Percentiles rank a stretch among this genome's conserved stretches.
Conservation (phyloP, 345 rosid species). For the Theobroma cacao region DNA sequence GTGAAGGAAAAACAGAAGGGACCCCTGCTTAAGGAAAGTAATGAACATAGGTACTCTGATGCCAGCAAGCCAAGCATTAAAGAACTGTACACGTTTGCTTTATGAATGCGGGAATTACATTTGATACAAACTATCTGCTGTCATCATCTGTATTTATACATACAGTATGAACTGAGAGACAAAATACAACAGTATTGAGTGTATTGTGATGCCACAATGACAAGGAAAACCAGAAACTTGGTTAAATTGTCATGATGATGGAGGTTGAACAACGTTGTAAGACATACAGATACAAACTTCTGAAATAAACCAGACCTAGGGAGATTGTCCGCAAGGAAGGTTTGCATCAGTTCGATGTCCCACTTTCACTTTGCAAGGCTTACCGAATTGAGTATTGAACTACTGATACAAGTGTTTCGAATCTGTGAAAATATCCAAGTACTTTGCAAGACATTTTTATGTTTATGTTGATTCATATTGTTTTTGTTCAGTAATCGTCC, state of each 20-base stretch:
- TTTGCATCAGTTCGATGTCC: background rate
- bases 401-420: background rate
- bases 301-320: background rate
- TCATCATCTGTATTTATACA: background rate
- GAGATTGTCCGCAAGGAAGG: background rate
- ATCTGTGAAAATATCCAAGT: background rate
- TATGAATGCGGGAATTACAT: background rate
- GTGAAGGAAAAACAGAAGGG: background rate
- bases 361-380: background rate
- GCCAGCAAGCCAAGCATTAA: background rate
- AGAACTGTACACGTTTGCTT: background rate
- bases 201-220: background rate
- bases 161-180: background rate
- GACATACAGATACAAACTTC: background rate
- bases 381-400: background rate
- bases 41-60: background rate
- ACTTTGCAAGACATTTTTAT: too few relatives aligned
- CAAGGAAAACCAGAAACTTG: background rate
- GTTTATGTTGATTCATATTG: too few relatives aligned
- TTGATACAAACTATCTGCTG: background rate
- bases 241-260: background rate
- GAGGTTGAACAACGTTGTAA: background rate
- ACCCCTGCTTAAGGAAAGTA: background rate
- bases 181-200: background rate
- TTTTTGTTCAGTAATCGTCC: too few relatives aligned